Base-by-base conservation (phyloP, 1,139 yeast species). In the Kluyveromyces sp. region DNA sequence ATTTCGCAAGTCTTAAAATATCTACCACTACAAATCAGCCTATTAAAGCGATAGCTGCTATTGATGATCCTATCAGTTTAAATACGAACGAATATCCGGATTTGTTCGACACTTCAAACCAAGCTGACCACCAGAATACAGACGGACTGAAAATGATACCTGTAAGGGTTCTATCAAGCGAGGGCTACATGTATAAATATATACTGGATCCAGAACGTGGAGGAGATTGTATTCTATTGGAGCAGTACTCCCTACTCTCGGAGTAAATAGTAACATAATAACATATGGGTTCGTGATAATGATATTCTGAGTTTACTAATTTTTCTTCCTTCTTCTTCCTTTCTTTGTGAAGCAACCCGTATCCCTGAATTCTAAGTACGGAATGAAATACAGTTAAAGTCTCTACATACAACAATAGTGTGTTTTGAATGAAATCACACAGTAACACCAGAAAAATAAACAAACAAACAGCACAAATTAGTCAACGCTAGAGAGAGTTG, bases 1-100 rank as follows among this genome's bases (percentile, higher is more conserved):
- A 90, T 61, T 92, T 92, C 74, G 97, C 98, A 0, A 88, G 89
- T 27, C 72, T 92, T 56, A 90, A 89, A 63, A 79, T 92, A 27
- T 95, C 92, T 7, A 73, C 82, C 73, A 76, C 53, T 21, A 46
- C 46, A 7, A 43, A 47, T 7, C 44, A 45, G 34, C 48, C 53
- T 10, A 45, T 54, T 8, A 54, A 54, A 39, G 50, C 56, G 27
- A 47, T 54, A 10, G 50, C 56, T 3, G 46, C 52, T 25, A 54
- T 56, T 30, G 63, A 60, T 3, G 48, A 50, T 25, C 47, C 50
- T 4, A 50, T 49, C 3, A 53, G 53, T 26, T 32, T 57, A 8
- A 49, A 54, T 39, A 45, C 47, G 3, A 33, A 42, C 4, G 57
- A 54, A 25, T 58, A 53, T 35, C 61, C 60, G 2, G 61, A 57